Percentiles rank a stretch among this genome's conserved stretches.
phyloP scores from a whole-genome alignment of 768 basidiomycete genomes.

The Tylopilus intermedius region DNA sequence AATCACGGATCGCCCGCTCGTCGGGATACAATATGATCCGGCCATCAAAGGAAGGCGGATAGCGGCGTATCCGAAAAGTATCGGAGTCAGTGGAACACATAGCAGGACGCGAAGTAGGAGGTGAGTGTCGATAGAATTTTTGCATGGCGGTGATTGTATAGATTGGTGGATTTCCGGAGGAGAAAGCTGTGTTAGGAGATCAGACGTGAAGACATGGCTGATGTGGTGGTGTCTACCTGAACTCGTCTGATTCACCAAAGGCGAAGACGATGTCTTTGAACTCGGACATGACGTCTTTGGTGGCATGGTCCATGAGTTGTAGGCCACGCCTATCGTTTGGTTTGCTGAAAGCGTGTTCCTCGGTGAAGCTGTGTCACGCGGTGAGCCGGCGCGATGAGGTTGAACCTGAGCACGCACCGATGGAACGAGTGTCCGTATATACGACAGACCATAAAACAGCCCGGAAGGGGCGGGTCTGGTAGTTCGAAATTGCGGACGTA shows the following conservation, averaged over 20 bases:
- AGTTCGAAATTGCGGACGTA: constrained; percentile 90
- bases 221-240: constrained; percentile 51
- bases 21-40: constrained; percentile 79
- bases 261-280: constrained; percentile 80
- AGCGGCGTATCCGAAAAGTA: constrained; percentile 72
- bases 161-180: constrained; percentile 61
- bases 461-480: constrained; percentile 79
- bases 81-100: constrained; percentile 78
- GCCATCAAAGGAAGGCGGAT: constrained; percentile 92
- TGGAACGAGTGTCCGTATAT: constrained; percentile 94
- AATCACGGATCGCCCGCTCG: constrained; percentile 72
- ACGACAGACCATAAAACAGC: constrained; percentile 78
- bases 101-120: constrained; percentile 86
- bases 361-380: constrained; percentile 62
- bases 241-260: constrained; percentile 97
- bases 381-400: not conserved
- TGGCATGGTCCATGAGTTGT: constrained; percentile 88
- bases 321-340: constrained; percentile 90
- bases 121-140: constrained; percentile 84
- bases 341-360: constrained; percentile 75
- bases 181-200: constrained; percentile 60
- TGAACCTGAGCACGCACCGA: constrained; percentile 45
- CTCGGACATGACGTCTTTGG: constrained; percentile 72
- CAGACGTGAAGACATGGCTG: not conserved
- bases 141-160: constrained; percentile 83